Evolutionary conservation across 2,329 filamentous ascomycete species (phyloP).

Genomic region (Pseudonectria buxi): DNA sequence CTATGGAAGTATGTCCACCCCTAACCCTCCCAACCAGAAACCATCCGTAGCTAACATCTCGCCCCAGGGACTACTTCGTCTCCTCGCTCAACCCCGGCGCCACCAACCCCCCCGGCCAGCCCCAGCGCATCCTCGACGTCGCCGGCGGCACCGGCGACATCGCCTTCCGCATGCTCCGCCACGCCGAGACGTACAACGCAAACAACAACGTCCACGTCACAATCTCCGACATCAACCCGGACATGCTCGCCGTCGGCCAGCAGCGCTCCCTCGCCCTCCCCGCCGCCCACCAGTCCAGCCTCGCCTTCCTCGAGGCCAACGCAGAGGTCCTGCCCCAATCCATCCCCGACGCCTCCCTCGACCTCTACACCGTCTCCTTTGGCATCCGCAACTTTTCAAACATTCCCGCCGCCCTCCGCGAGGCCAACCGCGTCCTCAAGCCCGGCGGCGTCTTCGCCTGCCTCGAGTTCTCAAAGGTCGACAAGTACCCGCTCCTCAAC

Average conservation of each 20-base stretch:
- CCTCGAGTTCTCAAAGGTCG: conserved; percentile 83
- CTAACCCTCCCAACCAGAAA: neutral
- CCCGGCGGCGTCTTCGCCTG: conserved; percentile 95
- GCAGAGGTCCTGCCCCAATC: conserved; percentile 63
- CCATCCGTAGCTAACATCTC: conserved; percentile 6
- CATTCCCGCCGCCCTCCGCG: conserved; percentile 72
- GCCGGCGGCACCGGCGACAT: conserved; percentile 97
- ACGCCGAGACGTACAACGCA: conserved; percentile 69
- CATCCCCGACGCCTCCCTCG: conserved; percentile 66
- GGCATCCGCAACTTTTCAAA: conserved; percentile 96
- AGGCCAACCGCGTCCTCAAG: conserved; percentile 83
- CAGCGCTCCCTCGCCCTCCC: conserved; percentile 62
- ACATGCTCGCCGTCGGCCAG: conserved; percentile 85
- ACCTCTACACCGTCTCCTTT: conserved; percentile 96
- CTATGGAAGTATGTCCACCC: conserved; percentile 66
- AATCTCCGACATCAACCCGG: conserved; percentile 91
- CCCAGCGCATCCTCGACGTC: conserved; percentile 82
- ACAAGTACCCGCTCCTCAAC: conserved; percentile 71
- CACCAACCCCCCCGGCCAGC: conserved; percentile 33
- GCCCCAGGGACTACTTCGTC: conserved; percentile 75
- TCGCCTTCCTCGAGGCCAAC: conserved; percentile 81
- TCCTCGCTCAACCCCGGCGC: conserved; percentile 80
- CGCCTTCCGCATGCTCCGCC: conserved; percentile 90
- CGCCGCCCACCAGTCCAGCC: conserved; percentile 47
- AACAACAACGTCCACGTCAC: conserved; percentile 79